Evolutionary conservation across 345 rosid genomes (phyloP), one percentile per base, ranked within the genome.

Genomic region (Physaria fendleri): DNA sequence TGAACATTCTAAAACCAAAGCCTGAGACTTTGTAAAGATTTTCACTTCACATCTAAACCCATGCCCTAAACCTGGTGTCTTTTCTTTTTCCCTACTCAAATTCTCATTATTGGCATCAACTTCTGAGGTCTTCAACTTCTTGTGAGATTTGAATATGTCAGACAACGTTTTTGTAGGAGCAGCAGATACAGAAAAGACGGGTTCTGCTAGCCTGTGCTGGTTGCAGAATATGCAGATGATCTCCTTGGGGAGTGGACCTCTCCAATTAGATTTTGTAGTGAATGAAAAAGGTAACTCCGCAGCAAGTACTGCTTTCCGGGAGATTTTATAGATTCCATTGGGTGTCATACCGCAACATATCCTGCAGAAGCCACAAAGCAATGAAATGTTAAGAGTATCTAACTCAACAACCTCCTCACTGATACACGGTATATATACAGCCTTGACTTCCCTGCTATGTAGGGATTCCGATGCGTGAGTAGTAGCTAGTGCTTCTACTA

Each of bases 211-310:
- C 56, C 79, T 73, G 38, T 89, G 93, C 77, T 76, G 86, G 69
- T 89, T 91, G 78, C 99, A 93, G 71, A 93, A 86, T 55, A 79
- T 41, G 64, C 75, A 46, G 23, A 89, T 78, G 39, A 86, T 76
- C 66, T 93, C 99, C 76, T 80, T 83, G 8, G 99, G 99, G 41
- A 72, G 73, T 59, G 81, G 77, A 58, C 95, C 97, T 64, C 82
- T 84, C 99, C 99, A 93, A 43, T 84, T 82, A 66, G 87, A 58
- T 69, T 73, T 89, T 38, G 87, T 77, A 9, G 94, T 88, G 65
- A 72, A 89, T 25, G 73, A 60, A 24, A 43, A 11, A 38, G 99
- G 97, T 74, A 89, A 71, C 71, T 85, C 85, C 12, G 95, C 81
- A 3, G 77, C 68, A 59, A 89, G 75, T 35, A 87, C 44, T 52